Conservation (phyloP, 139 green algal species). For the Chlorella ohadii region DNA sequence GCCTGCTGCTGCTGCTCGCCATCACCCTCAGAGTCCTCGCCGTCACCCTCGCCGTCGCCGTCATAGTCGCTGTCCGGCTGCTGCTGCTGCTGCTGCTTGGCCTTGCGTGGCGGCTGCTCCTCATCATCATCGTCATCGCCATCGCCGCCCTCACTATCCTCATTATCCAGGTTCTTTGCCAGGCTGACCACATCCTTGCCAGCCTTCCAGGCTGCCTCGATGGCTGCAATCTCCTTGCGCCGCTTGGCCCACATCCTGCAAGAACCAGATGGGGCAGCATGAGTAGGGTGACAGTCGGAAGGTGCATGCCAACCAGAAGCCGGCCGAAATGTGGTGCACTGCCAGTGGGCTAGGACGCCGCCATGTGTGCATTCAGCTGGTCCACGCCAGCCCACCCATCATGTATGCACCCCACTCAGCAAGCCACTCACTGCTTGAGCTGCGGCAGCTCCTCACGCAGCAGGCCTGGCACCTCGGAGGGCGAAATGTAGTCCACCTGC, state of each 20-base stretch:
- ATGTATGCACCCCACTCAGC: too few relatives aligned
- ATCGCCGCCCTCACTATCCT: background rate
- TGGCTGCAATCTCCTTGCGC: slow-evolving; percentile 16
- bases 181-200: slow-evolving; percentile 6
- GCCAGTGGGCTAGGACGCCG: too few relatives aligned
- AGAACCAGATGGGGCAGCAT: too few relatives aligned
- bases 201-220: slow-evolving; percentile 14
- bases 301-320: too few relatives aligned
- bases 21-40: too few relatives aligned
- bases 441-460: slow-evolving; percentile 38
- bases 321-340: too few relatives aligned
- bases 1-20: background rate
- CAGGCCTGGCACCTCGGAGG: slow-evolving; percentile 36
- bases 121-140: background rate
- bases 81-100: slow-evolving; percentile 4
- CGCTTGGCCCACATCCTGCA: slow-evolving; percentile 35
- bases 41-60: background rate
- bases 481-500: slow-evolving; percentile 22
- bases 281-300: background rate
- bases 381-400: too few relatives aligned
- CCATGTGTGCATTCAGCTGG: too few relatives aligned
- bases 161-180: background rate
- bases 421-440: slow-evolving; percentile 29
- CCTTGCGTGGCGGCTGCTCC: background rate
- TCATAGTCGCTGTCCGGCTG: background rate